Evolutionary conservation across 345 rosid genomes (phyloP).

Genomic region (Syzygium oleosum): DNA sequence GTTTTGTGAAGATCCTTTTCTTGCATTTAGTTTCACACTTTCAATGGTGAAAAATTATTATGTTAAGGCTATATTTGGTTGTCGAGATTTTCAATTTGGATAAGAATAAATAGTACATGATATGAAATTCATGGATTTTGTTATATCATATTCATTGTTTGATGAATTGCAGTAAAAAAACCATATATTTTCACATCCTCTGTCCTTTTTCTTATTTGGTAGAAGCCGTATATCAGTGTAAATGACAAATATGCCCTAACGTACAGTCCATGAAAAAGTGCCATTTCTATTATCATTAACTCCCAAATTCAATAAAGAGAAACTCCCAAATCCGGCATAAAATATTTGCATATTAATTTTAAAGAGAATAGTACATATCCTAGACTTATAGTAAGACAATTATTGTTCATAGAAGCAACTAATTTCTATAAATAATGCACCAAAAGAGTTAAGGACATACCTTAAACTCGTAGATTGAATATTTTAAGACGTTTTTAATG

Average conservation of each 20-base stretch:
- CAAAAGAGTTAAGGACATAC: neutral
- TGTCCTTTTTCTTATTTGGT: neutral
- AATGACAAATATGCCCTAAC: neutral
- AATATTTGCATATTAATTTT: neutral
- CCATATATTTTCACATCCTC: neutral
- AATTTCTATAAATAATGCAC: neutral
- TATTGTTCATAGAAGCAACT: neutral
- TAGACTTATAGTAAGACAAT: neutral
- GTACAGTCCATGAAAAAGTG: neutral
- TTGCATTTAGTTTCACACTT: neutral
- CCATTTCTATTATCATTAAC: neutral
- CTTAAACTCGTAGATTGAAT: neutral
- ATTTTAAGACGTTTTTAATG: neutral
- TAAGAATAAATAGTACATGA: accelerated
- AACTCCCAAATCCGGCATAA: neutral
- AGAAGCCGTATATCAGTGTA: neutral
- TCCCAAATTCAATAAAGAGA: neutral
- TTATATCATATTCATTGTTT: neutral
- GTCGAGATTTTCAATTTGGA: neutral
- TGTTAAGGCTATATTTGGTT: neutral
- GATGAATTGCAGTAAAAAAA: neutral
- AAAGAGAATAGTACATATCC: neutral
- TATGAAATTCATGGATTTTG: neutral
- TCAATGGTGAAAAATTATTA: neutral
- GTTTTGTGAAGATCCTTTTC: neutral